Evolutionary conservation across 192 early-diverging fungal species (phyloP), one percentile per base, ranked within the genome.

Genomic region (Coemansia sp.): DNA sequence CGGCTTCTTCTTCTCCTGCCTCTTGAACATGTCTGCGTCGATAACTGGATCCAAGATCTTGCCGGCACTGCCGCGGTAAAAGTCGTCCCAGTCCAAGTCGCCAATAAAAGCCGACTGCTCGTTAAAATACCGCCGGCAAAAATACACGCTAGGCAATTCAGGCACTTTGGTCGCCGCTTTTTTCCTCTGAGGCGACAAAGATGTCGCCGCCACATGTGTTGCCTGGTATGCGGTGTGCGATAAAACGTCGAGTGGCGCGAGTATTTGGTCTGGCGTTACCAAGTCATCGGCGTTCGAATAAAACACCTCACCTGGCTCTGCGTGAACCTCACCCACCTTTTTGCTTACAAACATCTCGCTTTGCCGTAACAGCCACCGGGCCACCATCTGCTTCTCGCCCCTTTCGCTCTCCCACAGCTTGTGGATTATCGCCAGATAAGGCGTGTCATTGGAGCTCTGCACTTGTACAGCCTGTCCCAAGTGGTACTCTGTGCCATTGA

Each of bases 371-470:
- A 89, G 84, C 88, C 88, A 89, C 1, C 88, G 83, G 40, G 84
- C 83, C 8, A 83, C 73, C 19, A 81, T 59, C 53, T 84, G 74
- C 41, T 75, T 74, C 24, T 72, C 73, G 11, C 84, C 78, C 21
- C 67, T 64, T 44, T 89, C 88, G 62, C 84, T 84, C 70, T 89
- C 79, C 81, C 85, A 88, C 36, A 89, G 75, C 34, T 77, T 77
- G 63, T 69, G 54, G 13, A 89, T 87, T n/a, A 82, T 78, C 0
- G 85, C 88, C 33, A 83, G 50, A 24, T 86, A 80, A 5, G 87
- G 71, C 21, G 78, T 65, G 4, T 83, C 79, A 6, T 67, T 66
- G 19, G 74, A 54, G 41, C 85, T 79, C 36, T 59, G 17, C 1
- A 73, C 68, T 35, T 70, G 73, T 7, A 74, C 75, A 2, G 73